Evolutionary conservation across 208 protist genomes (phyloP).

Genomic region (Borovskyia barvae): DNA sequence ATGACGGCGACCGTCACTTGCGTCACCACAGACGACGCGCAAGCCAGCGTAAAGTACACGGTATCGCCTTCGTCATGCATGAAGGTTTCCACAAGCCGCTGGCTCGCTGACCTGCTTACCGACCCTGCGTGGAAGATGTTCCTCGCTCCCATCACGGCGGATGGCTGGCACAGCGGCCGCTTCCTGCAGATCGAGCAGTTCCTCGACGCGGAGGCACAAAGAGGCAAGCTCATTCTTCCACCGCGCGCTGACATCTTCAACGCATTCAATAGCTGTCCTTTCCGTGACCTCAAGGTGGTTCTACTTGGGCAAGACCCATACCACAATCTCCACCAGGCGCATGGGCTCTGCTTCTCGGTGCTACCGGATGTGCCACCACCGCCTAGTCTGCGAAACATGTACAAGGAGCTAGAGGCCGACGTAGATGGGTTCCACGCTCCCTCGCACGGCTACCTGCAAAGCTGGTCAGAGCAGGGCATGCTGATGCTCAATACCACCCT

Average conservation of each 20-base stretch:
- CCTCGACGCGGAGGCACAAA: constrained; percentile 42
- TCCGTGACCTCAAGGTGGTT: constrained; percentile 91
- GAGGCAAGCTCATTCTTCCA: constrained; percentile 74
- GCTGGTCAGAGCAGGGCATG: constrained; percentile 97
- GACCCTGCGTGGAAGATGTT: constrained; percentile 52
- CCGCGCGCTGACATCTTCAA: constrained; percentile 83
- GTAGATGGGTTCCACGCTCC: constrained; percentile 82
- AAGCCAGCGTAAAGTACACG: too few species aligned
- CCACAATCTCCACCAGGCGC: constrained; percentile 92
- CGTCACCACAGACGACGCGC: too few species aligned
- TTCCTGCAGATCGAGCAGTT: constrained; percentile 71
- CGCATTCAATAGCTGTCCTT: constrained; percentile 91
- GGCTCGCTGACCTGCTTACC: constrained; percentile 49
- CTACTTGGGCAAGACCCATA: constrained; percentile 97
- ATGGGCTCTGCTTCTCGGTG: constrained; percentile 97
- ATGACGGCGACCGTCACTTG: too few species aligned
- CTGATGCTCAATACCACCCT: constrained; percentile 96
- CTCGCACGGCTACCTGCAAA: constrained; percentile 91
- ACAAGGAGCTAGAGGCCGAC: constrained; percentile 92
- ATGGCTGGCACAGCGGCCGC: constrained; percentile 30
- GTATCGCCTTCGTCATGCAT: too few species aligned
- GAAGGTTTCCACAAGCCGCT: constrained; percentile 15
- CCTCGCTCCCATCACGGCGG: constrained; percentile 48
- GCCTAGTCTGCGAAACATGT: constrained; percentile 95
- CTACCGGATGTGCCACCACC: constrained; percentile 81